Percentiles rank a stretch among this genome's conserved stretches.
These are phyloP conservation scores for Aspergillus texensis DNA, from an alignment of 2,329 filamentous ascomycete species.

Conservation along the genomic window DNA sequence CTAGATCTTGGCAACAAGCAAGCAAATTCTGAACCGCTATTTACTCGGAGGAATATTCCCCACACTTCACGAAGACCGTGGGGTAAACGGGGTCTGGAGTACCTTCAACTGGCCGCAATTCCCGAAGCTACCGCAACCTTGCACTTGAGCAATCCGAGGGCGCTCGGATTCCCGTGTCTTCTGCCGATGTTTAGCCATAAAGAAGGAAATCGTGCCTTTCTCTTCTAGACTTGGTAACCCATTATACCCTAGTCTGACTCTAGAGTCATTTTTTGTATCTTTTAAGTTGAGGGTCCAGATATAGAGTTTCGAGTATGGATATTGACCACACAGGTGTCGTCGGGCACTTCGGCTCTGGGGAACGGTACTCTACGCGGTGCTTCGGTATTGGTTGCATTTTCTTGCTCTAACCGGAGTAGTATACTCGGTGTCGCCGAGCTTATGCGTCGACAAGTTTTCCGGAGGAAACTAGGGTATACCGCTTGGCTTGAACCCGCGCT, in stretches of 20 bases:
- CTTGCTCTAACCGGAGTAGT: neutral
- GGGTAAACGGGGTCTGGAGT: conserved; percentile 1
- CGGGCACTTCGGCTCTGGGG: neutral
- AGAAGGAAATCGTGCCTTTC: conserved; percentile 2
- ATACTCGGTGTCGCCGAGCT: neutral
- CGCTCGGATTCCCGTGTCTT: neutral
- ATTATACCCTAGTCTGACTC: neutral
- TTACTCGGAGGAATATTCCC: neutral
- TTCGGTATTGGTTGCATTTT: neutral
- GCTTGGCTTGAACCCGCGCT: neutral
- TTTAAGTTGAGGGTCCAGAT: neutral
- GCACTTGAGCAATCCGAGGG: neutral
- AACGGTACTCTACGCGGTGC: neutral
- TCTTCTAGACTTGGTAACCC: neutral
- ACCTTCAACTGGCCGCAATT: neutral
- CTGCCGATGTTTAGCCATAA: conserved; percentile 15
- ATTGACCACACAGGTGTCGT: neutral
- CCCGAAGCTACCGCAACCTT: neutral
- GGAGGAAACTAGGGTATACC: neutral
- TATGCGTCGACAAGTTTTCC: neutral
- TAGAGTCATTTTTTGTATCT: neutral
- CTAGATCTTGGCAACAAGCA: neutral
- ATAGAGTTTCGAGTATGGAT: neutral
- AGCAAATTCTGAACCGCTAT: neutral
- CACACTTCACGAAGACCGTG: neutral